Base-by-base conservation (phyloP, 768 basidiomycete species). In the Chlorophyllum brunneum region DNA sequence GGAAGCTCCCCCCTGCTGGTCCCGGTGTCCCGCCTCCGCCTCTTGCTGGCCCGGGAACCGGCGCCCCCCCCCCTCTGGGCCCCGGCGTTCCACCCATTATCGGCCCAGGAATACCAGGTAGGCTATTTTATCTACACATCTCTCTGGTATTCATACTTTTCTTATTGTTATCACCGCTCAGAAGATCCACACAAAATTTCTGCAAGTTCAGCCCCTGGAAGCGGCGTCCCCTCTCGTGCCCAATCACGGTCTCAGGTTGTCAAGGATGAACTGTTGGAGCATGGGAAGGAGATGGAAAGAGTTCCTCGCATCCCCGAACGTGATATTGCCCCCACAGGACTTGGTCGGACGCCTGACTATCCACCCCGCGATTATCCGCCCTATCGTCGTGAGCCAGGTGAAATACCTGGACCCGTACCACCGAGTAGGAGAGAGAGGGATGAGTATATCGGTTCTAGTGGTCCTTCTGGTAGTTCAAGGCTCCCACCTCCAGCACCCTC, bases 141-240 rank as follows among this genome's bases (percentile, higher is more conserved):
- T 33, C 16, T 44, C 1, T 10, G 13, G n/a, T 20, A 18, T n/a
- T 42, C 18, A 16, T 16, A 18, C 8, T 42, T 44, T 37, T 44
- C 51, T 52, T 20, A 52, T 45, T 43, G 7, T 18, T n/a, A 18
- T 20, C 42, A 18, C 6, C 40, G 3, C 42, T 8, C 23, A 52
- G 51, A 52, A 16, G 51, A 52, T 23, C 31, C 42, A 0, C 51
- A 52, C 42, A 52, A 52, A 52, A 52, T 52, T 52, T 43, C 51
- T 37, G 29, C 42, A 2, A 44, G n/a, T 20, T 52, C 51, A 37
- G 51, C 51, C 16, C 51, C 51, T 2, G 41, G 42, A 43, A 52
- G 51, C 33, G 24, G 51, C 9, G 51, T 43, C 20, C 51, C 51
- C 41, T 52, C 51, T 18, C 51, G 51, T 16, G 27, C 51, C 26